A percentile compares a stretch with the other conserved stretches of the same genome.
phyloP scores from a whole-genome alignment of 2,329 filamentous ascomycete species.

The Xylaria sp. region DNA sequence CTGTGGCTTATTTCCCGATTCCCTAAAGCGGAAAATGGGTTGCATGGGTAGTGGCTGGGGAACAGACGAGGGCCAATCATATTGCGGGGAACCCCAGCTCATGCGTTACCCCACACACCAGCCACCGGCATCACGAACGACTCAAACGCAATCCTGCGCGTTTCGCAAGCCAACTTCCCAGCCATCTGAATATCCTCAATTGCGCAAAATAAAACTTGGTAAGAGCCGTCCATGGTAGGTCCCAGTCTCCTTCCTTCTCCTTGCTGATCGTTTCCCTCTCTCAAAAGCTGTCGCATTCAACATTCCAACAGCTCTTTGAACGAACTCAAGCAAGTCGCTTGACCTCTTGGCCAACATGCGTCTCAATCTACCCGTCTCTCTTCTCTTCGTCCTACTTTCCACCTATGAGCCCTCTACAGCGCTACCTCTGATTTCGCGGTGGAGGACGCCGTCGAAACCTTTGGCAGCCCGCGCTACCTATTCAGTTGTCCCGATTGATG shows the following conservation, averaged over 20 bases:
- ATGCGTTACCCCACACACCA: not conserved
- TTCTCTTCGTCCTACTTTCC: constrained; percentile 33
- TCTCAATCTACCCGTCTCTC: constrained; percentile 25
- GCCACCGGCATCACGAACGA: constrained; percentile 4
- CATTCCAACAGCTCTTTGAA: constrained; percentile 17
- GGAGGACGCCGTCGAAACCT: constrained; percentile 5
- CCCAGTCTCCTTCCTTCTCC: constrained; percentile 3
- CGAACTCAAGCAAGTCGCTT: constrained; percentile 16
- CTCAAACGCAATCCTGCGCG: no score
- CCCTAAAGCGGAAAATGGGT: constrained; percentile 3
- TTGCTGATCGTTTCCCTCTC: constrained; percentile 13
- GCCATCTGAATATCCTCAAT: constrained; percentile 26
- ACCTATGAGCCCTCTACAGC: constrained; percentile 25
- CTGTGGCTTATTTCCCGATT: not conserved
- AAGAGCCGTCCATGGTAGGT: constrained; percentile 8
- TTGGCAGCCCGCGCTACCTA: constrained; percentile 41
- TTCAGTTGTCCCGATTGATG: constrained; percentile 44
- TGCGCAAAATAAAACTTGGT: constrained; percentile 18
- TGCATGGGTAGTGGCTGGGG: constrained; percentile 12
- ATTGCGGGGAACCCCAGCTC: no score
- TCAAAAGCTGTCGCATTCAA: constrained; percentile 16
- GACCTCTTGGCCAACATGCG: constrained; percentile 37
- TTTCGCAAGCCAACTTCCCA: constrained; percentile 11
- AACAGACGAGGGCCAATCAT: constrained; percentile 3
- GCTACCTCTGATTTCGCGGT: constrained; percentile 34